phyloP scores from a whole-genome alignment of 106 monocot genomes.

The Apostasia ramifera region DNA sequence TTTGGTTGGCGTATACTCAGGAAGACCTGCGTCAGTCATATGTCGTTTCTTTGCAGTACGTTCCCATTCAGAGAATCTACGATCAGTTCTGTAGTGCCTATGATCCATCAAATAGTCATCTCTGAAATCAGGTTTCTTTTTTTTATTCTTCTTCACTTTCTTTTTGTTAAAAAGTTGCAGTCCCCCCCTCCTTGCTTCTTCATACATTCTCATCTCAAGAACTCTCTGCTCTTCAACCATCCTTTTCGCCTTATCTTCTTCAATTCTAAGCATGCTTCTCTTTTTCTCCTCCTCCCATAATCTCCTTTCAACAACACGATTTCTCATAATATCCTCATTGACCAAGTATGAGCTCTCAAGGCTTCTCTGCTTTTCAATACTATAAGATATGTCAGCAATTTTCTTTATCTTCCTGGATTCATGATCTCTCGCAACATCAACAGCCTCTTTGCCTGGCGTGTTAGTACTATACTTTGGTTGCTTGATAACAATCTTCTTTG shows the following conservation, averaged over 20 bases:
- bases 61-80: slow-evolving; percentile 63
- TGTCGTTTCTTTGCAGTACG: slow-evolving; percentile 60
- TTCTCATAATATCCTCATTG: slow-evolving; percentile 23
- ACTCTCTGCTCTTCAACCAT: slow-evolving; percentile 38
- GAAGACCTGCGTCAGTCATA: slow-evolving; percentile 30
- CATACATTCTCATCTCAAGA: slow-evolving; percentile 41
- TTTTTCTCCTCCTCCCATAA: slow-evolving; percentile 37
- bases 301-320: slow-evolving; percentile 25
- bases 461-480: slow-evolving; percentile 42
- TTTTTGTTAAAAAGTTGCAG: slow-evolving; percentile 15
- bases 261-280: slow-evolving; percentile 30
- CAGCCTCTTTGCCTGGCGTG: slow-evolving; percentile 1
- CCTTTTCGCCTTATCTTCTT: slow-evolving; percentile 30
- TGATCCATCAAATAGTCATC: slow-evolving; percentile 69
- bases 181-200: slow-evolving; percentile 41
- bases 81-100: slow-evolving; percentile 58
- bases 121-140: slow-evolving; percentile 57
- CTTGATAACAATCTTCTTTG: slow-evolving; percentile 84
- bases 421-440: slow-evolving; percentile 33
- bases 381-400: slow-evolving; percentile 60
- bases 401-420: slow-evolving; percentile 68
- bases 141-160: slow-evolving; percentile 68
- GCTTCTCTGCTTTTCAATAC: slow-evolving; percentile 24
- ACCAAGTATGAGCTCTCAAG: slow-evolving; percentile 23
- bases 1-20: slow-evolving; percentile 59